Base-by-base conservation (phyloP, 306 rosid species). In the Prunus salicina region DNA sequence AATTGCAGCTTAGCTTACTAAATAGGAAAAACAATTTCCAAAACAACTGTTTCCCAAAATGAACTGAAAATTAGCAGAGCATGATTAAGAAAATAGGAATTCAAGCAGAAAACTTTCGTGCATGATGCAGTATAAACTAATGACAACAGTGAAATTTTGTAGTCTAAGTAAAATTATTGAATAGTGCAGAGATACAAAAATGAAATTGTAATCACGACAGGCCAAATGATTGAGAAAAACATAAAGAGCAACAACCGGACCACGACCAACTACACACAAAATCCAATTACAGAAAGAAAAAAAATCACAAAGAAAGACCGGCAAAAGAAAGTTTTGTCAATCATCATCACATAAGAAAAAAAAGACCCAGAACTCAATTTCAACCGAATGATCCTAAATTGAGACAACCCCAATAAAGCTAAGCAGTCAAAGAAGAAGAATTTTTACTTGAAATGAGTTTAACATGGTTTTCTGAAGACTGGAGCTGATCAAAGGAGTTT, bases 371-470 rank as follows among this genome's bases (percentile, higher is more conserved):
- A 60, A 60, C n/a, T 60, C 58, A 60, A 57, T 10, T 77, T 46
- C 12, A n/a, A 74, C 53, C 67, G 64, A 74, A 49, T 19, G 75
- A 69, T 58, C 32, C 30, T 71, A 32, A 80, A 82, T 28, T 57
- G 76, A 62, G 25, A 51, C 14, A 22, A 55, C 15, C 76, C 73
- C 49, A 66, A 69, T 10, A 78, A 50, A 76, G 67, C 14, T 5
- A 77, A 72, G 27, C 11, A 34, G 24, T 18, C 24, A 84, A 28
- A 49, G 71, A 56, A 68, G 8, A 0, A 1, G 15, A 82, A 78
- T 5, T 73, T 73, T 77, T 14, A 92, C 97, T 77, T 94, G 93
- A 83, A 81, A 20, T 27, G 98, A 87, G 86, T 84, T 84, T 52
- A 64, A 83, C 77, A 67, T 62, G 75, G 22, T 73, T 69, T 61